phyloP scores from a whole-genome alignment of 805 yeast genomes.

The Lachancea thermotolerans region DNA sequence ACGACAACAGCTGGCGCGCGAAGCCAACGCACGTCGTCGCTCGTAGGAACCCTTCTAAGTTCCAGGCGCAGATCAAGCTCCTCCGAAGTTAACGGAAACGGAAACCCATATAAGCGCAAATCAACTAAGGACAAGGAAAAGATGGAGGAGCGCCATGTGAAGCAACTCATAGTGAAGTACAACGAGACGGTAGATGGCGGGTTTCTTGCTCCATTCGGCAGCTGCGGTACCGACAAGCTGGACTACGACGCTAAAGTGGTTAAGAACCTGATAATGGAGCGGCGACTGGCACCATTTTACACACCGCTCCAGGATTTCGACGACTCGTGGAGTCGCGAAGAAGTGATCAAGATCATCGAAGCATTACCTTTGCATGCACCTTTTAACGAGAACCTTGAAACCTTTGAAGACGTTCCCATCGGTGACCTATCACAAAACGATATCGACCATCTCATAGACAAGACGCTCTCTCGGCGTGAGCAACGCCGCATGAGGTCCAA shows the following conservation, averaged over 20 bases:
- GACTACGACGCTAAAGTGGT: conserved; percentile 74
- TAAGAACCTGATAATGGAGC: conserved; percentile 55
- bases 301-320: conserved; percentile 82
- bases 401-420: conserved; percentile 30
- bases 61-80: conserved; percentile 23
- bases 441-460: conserved; percentile 28
- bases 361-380: conserved; percentile 53
- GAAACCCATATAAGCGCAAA: conserved; percentile 28
- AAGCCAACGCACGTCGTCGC: conserved; percentile 22
- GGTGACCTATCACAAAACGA: conserved; percentile 23
- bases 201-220: conserved; percentile 83
- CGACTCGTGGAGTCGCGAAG: conserved; percentile 62
- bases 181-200: conserved; percentile 90
- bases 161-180: conserved; percentile 50
- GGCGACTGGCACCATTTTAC: conserved; percentile 83
- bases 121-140: conserved; percentile 50
- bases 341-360: conserved; percentile 47
- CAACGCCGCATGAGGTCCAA: conserved; percentile 25
- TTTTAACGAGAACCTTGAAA: conserved; percentile 33
- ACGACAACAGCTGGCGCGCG: conserved; percentile 6
- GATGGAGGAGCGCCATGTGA: conserved; percentile 46
- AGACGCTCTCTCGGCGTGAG: conserved; percentile 25
- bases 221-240: conserved; percentile 62
- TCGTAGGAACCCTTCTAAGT: conserved; percentile 22
- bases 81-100: conserved; percentile 3